Percentiles rank a stretch among this genome's conserved stretches.
These are phyloP conservation scores for Leccinum griseonigrum DNA, from an alignment of 1,284 basidiomycete genomes.

Conservation along the genomic window DNA sequence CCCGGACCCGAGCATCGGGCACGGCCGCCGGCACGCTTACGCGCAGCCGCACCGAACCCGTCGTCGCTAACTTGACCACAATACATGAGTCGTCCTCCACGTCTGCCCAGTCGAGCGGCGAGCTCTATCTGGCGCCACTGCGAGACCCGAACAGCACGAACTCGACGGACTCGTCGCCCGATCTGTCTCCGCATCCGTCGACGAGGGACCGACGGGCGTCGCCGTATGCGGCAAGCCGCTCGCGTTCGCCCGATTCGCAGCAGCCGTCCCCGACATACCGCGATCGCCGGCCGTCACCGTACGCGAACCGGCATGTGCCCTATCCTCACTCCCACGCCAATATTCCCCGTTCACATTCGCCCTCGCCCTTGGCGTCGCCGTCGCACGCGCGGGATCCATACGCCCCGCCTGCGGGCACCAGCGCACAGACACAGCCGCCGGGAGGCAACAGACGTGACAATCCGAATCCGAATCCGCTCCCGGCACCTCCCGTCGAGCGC, in stretches of 20 bases:
- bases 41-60: constrained; percentile 37
- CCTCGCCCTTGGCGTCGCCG: constrained; percentile 21
- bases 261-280: constrained; percentile 22
- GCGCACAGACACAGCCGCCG: background rate
- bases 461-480: constrained; percentile 23
- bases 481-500: constrained; percentile 31
- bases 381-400: constrained; percentile 16
- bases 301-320: constrained; percentile 6
- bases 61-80: constrained; percentile 26
- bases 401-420: background rate
- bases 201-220: constrained; percentile 20
- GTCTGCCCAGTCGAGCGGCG: constrained; percentile 27
- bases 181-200: constrained; percentile 21
- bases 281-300: constrained; percentile 26
- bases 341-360: constrained; percentile 11
- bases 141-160: constrained; percentile 11
- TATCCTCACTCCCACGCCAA: background rate
- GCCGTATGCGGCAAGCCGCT: constrained; percentile 17
- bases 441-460: constrained; percentile 18
- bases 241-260: constrained; percentile 18
- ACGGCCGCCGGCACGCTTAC: constrained; percentile 11
- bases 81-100: constrained; percentile 33
- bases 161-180: constrained; percentile 21
- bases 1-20: constrained; percentile 17
- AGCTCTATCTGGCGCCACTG: constrained; percentile 26